Evolutionary conservation across 345 rosid genomes (phyloP).

Genomic region (Clarkia xantiana): DNA sequence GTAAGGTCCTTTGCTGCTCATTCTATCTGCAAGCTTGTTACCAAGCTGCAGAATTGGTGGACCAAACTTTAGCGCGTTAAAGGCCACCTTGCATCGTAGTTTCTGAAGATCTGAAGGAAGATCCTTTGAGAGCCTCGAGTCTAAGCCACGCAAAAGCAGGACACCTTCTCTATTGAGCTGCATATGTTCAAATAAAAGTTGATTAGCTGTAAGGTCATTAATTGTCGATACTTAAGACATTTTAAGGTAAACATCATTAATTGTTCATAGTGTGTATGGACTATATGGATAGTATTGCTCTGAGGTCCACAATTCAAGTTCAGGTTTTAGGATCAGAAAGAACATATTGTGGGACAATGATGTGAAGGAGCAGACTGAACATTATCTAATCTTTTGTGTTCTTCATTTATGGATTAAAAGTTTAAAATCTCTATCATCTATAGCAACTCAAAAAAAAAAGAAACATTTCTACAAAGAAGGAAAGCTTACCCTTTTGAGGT

Average conservation of each 20-base stretch:
- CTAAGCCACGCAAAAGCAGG: conserved; percentile 73
- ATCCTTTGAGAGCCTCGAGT: conserved; percentile 74
- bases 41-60: conserved; percentile 56
- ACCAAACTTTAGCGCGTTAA: conserved; percentile 48
- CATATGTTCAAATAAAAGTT: conserved; percentile 12
- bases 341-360: too few relatives aligned
- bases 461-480: not conserved
- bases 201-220: too few relatives aligned
- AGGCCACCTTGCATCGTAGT: too few relatives aligned
- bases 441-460: not conserved
- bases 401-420: not conserved
- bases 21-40: conserved; percentile 62
- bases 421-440: not conserved
- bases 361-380: too few relatives aligned
- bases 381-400: too few relatives aligned
- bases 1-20: conserved; percentile 75
- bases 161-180: conserved; percentile 85
- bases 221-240: too few relatives aligned
- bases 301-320: too few relatives aligned
- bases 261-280: too few relatives aligned
- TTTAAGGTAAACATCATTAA: too few relatives aligned
- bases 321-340: too few relatives aligned
- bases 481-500: conserved; percentile 54
- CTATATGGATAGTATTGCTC: too few relatives aligned
- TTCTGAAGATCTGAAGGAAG: too few relatives aligned